Conservation (phyloP, 192 early-diverging fungal species). For the Umbelopsis sp. region DNA sequence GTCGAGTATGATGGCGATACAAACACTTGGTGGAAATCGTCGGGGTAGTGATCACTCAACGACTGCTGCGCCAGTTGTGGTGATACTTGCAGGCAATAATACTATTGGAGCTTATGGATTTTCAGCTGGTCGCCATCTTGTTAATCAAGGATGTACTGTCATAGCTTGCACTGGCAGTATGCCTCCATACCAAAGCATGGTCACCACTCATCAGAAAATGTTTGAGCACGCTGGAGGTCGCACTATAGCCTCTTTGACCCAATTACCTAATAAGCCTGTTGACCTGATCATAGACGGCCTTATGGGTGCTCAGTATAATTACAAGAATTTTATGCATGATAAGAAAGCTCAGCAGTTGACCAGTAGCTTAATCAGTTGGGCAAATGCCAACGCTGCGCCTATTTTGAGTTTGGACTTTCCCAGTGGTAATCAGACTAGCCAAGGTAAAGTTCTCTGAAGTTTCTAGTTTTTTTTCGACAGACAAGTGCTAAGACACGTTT, state of each 20-base stretch:
- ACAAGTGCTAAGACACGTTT: not conserved
- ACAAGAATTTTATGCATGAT: constrained; percentile 26
- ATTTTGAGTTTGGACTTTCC: constrained; percentile 73
- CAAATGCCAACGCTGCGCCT: constrained; percentile 64
- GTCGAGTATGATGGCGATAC: constrained; percentile 70
- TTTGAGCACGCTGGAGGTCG: constrained; percentile 13
- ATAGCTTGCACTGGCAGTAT: constrained; percentile 34
- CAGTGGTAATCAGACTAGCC: constrained; percentile 62
- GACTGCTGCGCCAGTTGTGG: constrained; percentile 27
- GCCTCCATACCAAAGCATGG: constrained; percentile 4
- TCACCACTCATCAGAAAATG: constrained; percentile 7
- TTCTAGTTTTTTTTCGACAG: not conserved
- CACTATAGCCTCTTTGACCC: constrained; percentile 2
- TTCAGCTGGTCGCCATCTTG: constrained; percentile 69
- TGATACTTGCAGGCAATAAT: constrained; percentile 76
- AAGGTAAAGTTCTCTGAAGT: constrained; percentile 34
- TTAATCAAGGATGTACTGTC: constrained; percentile 77
- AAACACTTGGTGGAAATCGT: constrained; percentile 49
- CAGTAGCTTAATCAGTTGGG: constrained; percentile 70
- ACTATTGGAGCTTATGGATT: constrained; percentile 72
- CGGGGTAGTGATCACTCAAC: not conserved
- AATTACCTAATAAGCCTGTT: not conserved
- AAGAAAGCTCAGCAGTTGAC: constrained; percentile 26
- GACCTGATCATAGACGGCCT: constrained; percentile 78
- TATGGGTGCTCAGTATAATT: constrained; percentile 50